These are phyloP conservation scores for Suaeda aralocaspica DNA, from an alignment of 148 eudicot species.

Conservation along the genomic window DNA sequence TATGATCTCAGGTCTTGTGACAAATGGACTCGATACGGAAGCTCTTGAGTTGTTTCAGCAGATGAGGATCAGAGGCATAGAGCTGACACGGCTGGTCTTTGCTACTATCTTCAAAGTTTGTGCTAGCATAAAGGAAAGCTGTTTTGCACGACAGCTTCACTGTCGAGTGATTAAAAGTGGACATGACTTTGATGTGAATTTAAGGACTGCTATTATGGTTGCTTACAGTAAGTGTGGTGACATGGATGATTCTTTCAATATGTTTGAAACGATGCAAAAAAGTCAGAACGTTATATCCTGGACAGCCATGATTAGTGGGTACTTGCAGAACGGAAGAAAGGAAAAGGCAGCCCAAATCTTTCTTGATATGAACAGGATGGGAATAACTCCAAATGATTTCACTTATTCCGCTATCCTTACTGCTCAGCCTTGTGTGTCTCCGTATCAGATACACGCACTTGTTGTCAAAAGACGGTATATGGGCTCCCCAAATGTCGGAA, in stretches of 20 bases:
- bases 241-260: conserved; percentile 63
- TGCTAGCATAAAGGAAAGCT: conserved; percentile 52
- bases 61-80: conserved; percentile 49
- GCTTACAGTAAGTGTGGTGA: conserved; percentile 55
- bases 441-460: conserved; percentile 68
- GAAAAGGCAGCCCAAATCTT: conserved; percentile 56
- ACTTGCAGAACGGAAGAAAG: conserved; percentile 54
- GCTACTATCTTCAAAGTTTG: conserved; percentile 57
- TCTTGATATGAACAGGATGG: conserved; percentile 61
- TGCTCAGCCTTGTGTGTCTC: conserved; percentile 53
- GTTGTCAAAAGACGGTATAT: conserved; percentile 63
- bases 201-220: conserved; percentile 75
- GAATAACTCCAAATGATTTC: conserved; percentile 65
- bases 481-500: conserved; percentile 63
- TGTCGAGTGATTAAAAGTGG: conserved; percentile 54
- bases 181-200: conserved; percentile 43
- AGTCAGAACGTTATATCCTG: conserved; percentile 73
- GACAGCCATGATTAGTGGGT: conserved; percentile 92
- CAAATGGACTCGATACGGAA: conserved; percentile 55
- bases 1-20: conserved; percentile 72
- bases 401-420: conserved; percentile 79
- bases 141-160: conserved; percentile 67
- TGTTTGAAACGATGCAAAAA: conserved; percentile 47
- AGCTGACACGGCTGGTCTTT: conserved; percentile 49
- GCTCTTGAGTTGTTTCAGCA: conserved; percentile 59